Evolutionary conservation across 2,329 filamentous ascomycete genomes (phyloP).

Genomic region (Sporothrix inflata): DNA sequence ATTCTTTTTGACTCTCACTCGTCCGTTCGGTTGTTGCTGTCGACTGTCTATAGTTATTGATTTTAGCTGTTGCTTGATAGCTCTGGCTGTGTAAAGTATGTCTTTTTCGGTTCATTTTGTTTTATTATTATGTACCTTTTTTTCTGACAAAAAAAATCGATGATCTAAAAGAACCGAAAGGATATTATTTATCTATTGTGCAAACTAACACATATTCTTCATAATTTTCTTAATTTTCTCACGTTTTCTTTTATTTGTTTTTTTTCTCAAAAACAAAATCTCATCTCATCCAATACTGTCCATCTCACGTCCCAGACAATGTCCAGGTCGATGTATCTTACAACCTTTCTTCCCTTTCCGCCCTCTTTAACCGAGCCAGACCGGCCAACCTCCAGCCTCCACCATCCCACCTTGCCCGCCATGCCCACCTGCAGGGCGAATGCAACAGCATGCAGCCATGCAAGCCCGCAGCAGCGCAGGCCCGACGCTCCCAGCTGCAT

Average conservation of each 20-base stretch:
- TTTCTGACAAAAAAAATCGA: too few species aligned
- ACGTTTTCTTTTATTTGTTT: neutral
- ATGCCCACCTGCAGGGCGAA: conserved; percentile 3
- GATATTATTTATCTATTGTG: too few species aligned
- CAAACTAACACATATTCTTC: too few species aligned
- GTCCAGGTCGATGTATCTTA: neutral
- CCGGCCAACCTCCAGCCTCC: neutral
- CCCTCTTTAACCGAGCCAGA: neutral
- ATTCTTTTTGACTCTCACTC: neutral
- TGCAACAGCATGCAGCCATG: conserved; percentile 9
- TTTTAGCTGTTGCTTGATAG: too few species aligned
- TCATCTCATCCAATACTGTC: neutral
- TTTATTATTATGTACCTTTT: too few species aligned
- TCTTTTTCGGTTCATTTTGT: too few species aligned
- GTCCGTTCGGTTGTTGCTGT: too few species aligned
- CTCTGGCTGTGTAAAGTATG: too few species aligned
- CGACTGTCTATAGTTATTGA: too few species aligned
- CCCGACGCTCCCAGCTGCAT: neutral
- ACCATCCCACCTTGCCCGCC: neutral
- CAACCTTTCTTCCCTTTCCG: neutral
- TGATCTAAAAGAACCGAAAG: too few species aligned
- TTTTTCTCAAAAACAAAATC: neutral
- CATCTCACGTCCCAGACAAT: neutral
- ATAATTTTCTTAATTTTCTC: too few species aligned
- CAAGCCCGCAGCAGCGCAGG: neutral